Base-by-base conservation (phyloP, 768 basidiomycete species). In the Trametes coccinea region DNA sequence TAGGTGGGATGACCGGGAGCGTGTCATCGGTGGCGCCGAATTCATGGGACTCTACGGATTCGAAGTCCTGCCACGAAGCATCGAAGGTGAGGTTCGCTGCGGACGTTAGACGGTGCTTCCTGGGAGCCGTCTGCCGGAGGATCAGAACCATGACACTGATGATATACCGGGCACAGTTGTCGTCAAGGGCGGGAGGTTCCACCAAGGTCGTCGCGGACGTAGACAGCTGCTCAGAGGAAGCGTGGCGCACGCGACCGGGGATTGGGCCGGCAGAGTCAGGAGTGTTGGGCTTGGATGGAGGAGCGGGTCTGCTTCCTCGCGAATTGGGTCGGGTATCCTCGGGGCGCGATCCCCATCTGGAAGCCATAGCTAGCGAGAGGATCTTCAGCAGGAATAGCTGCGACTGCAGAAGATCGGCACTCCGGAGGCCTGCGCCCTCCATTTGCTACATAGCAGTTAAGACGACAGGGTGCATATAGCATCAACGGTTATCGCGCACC, bases 331-430 rank as follows among this genome's bases (percentile, higher is more conserved):
- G 75, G 17, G 66, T 69, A 47, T 73, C 73, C n/a, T 80, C 77
- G 5, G 78, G 70, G 52, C 78, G 76, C n/a, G 77, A 45, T 39
- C 76, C 79, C 89, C 90, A 93, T 34, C 90, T 85, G 14, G 89
- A 86, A 4, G 90, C 84, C 82, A 95, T 85, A 49, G 87, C 84
- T 46, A 89, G 79, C 0, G 88, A 82, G 11, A 96, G 74, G 27
- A 95, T 86, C 74, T 95, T 93, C 68, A 95, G 80, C 41, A 95
- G 75, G 67, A 92, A 92, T 2, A 95, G 79, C 71, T 95, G 91
- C 0, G 93, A 95, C 70, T 95, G 93, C 4, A 94, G 80, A 45
- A 88, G 82, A 58, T 93, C 89, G 16, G 91, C 78, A 2, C 86
- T 78, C 59, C 82, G 75, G 56, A 78, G 76, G 2, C 83, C 84